Evolutionary conservation across 768 basidiomycete species (phyloP).

Genomic region (Boletus reticuloceps): DNA sequence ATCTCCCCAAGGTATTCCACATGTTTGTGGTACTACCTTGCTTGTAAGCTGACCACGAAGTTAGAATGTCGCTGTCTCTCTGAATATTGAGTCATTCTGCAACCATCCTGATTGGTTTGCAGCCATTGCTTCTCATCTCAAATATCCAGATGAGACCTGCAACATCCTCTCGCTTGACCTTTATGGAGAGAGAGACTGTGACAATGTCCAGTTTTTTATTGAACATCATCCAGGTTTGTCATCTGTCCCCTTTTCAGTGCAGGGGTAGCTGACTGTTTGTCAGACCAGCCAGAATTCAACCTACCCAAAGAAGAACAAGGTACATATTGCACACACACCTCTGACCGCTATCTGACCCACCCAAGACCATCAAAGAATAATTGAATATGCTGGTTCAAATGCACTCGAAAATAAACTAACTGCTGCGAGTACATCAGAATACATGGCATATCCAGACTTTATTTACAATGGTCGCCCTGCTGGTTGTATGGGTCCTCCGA

Average conservation of each 20-base stretch:
- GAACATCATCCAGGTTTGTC: not conserved
- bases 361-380: not conserved
- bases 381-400: not conserved
- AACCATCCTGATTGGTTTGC: too few species aligned
- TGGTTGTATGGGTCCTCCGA: not conserved
- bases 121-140: too few species aligned
- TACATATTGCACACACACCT: not conserved
- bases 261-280: not conserved
- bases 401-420: not conserved
- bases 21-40: too few species aligned
- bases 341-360: not conserved
- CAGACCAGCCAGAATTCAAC: not conserved
- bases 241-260: not conserved
- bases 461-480: not conserved
- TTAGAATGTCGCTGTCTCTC: too few species aligned
- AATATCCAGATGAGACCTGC: too few species aligned
- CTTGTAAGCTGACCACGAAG: too few species aligned
- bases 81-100: too few species aligned
- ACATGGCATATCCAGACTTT: not conserved
- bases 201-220: not conserved
- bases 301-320: not conserved
- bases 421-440: not conserved
- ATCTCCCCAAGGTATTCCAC: too few species aligned
- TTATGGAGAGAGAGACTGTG: not conserved
- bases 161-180: too few species aligned